phyloP scores from a whole-genome alignment of 192 early-diverging fungal species.

The Paraglomus brasilianum region DNA sequence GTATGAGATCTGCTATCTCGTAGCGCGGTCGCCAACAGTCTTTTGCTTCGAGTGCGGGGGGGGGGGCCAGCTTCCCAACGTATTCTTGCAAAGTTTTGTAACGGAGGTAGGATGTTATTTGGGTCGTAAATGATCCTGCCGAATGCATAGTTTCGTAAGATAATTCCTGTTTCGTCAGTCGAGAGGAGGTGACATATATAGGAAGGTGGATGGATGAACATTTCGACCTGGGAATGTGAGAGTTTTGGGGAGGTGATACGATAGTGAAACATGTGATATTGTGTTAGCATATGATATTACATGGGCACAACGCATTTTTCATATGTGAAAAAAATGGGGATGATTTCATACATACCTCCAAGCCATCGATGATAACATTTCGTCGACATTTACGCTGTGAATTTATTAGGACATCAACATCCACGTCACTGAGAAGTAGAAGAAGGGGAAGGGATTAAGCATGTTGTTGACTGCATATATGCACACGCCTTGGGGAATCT shows the following conservation, averaged over 20 bases:
- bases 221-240: conserved; percentile 9
- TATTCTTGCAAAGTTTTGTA: conserved; percentile 20
- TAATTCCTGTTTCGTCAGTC: conserved; percentile 4
- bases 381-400: conserved; percentile 12
- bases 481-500: too few species aligned
- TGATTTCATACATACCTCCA: conserved; percentile 13
- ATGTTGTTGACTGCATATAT: neutral
- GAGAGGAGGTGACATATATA: neutral
- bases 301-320: too few species aligned
- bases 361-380: conserved; percentile 23
- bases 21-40: conserved; percentile 7
- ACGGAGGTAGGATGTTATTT: conserved; percentile 13
- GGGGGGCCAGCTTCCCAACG: conserved; percentile 15
- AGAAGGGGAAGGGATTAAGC: neutral
- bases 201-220: conserved; percentile 21
- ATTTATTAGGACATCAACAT: conserved; percentile 24
- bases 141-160: conserved; percentile 19
- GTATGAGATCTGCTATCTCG: conserved; percentile 23
- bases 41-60: conserved; percentile 6
- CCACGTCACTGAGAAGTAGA: neutral
- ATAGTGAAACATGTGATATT: too few species aligned
- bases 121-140: conserved; percentile 17
- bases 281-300: too few species aligned
- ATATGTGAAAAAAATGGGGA: too few species aligned
- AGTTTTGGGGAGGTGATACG: too few species aligned